Percentiles rank a stretch among this genome's conserved stretches.
Conservation (phyloP, 352 stramenopile species). For the Phytophthora cryptogea region DNA sequence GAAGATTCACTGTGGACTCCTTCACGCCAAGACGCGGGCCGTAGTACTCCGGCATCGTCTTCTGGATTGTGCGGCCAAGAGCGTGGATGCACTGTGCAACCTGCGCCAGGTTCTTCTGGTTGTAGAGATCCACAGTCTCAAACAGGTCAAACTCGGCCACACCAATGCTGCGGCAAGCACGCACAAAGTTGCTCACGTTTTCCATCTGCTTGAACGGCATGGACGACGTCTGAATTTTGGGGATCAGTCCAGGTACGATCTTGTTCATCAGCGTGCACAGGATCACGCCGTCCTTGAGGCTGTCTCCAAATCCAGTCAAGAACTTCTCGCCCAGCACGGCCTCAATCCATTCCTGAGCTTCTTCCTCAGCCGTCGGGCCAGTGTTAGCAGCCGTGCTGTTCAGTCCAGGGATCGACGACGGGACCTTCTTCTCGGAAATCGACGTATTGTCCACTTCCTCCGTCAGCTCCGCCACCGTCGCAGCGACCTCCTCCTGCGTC, state of each 20-base stretch:
- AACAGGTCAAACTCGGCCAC: constrained; percentile 91
- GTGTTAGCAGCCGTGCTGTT: constrained; percentile 36
- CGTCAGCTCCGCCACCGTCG: constrained; percentile 51
- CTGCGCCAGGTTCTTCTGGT: constrained; percentile 86
- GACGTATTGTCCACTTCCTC: constrained; percentile 49
- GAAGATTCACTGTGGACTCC: constrained; percentile 69
- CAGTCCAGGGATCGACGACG: constrained; percentile 45
- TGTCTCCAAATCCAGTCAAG: constrained; percentile 67
- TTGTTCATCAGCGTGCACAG: constrained; percentile 81
- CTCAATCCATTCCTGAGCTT: constrained; percentile 84
- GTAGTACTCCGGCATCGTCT: constrained; percentile 72
- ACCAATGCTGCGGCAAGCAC: constrained; percentile 76
- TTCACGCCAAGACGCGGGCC: constrained; percentile 77
- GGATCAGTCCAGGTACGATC: constrained; percentile 63
- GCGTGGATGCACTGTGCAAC: constrained; percentile 88
- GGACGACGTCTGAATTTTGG: constrained; percentile 61
- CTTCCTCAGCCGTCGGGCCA: constrained; percentile 53
- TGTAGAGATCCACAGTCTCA: constrained; percentile 89
- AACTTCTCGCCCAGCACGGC: constrained; percentile 73
- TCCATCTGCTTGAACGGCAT: constrained; percentile 93
- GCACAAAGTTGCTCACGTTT: constrained; percentile 87
- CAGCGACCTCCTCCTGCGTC: constrained; percentile 39
- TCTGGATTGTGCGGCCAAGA: constrained; percentile 74
- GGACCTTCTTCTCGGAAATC: constrained; percentile 31
- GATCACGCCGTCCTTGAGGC: constrained; percentile 79